Base-by-base conservation (phyloP, 257 asterid species). In the Fraxinus pennsylvanica region DNA sequence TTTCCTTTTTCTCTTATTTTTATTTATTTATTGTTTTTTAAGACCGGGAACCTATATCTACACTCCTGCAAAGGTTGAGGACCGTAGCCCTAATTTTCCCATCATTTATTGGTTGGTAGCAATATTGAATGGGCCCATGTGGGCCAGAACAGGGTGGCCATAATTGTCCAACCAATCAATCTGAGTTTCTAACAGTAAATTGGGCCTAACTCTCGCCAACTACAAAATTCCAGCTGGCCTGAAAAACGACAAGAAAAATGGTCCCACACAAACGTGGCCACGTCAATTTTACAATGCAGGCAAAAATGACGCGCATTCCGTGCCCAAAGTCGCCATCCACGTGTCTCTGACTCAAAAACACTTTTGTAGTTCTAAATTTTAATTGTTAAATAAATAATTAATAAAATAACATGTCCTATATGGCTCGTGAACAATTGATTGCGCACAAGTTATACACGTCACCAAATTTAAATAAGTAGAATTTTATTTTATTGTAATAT, bases 61-160 rank as follows among this genome's bases (percentile, higher is more conserved):
- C 10, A 39, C 45, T 39, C 45, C 45, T 39, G 45, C 45, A 39
- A 39, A 39, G 45, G 10, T 39, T 39, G 45, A 39, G 45, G 45
- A 39, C 45, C 45, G 9, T 39, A 9, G 45, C 45, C 3, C 3
- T 39, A 39, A 39, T 39, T 39, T 39, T 39, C 12, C 45, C 45
- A 39, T 39, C 45, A 9, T 9, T 39, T 39, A 9, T 38, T 38
- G 1, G 43, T 1, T 38, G 27, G 29, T 19, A 57, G 17, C 66
- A 57, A 57, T 57, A 83, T 75, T 83, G 74, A 78, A 71, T 83
- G 85, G 78, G 29, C 25, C 45, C 45, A 79, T 78, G 79, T 6
- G 65, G 65, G 65, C 65, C 27, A 19, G 21, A 6, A 19, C 6
- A 54, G 22, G 27, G 63, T 54, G 63, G 65, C 65, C 6, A 5